phyloP scores from a whole-genome alignment of 805 yeast genomes.

The Lachancea mirantina region DNA sequence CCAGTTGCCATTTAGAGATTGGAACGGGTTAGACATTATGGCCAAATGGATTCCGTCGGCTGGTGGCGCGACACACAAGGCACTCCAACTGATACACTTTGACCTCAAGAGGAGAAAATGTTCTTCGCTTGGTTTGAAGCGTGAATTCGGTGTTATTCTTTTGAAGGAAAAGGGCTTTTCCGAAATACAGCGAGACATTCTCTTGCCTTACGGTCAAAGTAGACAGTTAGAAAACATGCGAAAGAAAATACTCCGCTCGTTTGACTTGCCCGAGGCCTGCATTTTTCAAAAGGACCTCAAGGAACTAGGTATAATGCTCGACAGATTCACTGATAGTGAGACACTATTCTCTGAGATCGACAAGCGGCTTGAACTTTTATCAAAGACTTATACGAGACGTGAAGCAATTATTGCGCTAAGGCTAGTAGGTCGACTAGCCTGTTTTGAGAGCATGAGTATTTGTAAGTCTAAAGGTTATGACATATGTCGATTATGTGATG shows the following conservation, averaged over 20 bases:
- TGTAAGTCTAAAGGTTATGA: too few species aligned
- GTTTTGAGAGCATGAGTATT: too few species aligned
- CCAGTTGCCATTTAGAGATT: conserved; percentile 17
- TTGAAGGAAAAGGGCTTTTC: background rate
- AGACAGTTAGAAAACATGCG: conserved; percentile 22
- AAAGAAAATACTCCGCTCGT: conserved; percentile 10
- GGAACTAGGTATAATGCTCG: too few species aligned
- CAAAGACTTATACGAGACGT: too few species aligned
- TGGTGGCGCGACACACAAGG: conserved; percentile 12
- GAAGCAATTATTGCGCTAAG: conserved; percentile 17
- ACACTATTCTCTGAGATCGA: too few species aligned
- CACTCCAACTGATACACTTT: conserved; percentile 16
- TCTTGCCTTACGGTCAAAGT: conserved; percentile 12
- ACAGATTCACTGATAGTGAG: too few species aligned
- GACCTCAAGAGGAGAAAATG: conserved; percentile 18
- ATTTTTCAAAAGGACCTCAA: conserved; percentile 9
- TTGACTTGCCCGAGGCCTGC: background rate
- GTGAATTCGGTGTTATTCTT: conserved; percentile 2
- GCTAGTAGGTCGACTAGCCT: conserved; percentile 19
- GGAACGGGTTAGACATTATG: conserved; percentile 10
- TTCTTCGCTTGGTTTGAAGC: conserved; percentile 4
- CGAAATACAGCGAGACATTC: background rate
- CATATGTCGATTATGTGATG: conserved; percentile 21
- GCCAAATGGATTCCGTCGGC: conserved; percentile 5
- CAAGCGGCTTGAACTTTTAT: too few species aligned